These are phyloP conservation scores for Leptographium radiaticola DNA, from an alignment of 2,329 filamentous ascomycete species.

Conservation along the genomic window DNA sequence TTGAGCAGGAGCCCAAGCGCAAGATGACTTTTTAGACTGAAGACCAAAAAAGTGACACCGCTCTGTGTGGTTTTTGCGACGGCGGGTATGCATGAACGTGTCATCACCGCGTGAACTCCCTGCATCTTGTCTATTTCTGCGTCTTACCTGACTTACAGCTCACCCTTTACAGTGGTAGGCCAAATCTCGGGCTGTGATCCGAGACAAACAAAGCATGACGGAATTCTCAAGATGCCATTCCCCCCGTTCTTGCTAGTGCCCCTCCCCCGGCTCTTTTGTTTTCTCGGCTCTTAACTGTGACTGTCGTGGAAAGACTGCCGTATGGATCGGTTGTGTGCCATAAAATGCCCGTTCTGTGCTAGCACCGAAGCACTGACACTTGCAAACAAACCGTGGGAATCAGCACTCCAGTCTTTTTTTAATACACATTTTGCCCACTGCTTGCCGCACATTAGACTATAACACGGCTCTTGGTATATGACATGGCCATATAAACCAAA, in stretches of 20 bases:
- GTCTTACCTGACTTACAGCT: too few relatives aligned
- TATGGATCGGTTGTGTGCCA: background rate
- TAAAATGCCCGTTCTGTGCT: conserved; percentile 5
- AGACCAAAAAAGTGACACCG: background rate
- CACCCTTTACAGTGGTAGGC: too few relatives aligned
- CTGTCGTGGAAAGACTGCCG: background rate
- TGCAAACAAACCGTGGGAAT: conserved; percentile 3
- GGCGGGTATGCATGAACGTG: conserved; percentile 30
- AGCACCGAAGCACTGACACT: conserved; percentile 7
- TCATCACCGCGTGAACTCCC: conserved; percentile 21
- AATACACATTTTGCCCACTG: background rate
- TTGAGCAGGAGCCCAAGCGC: background rate
- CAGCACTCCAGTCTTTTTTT: conserved; percentile 1
- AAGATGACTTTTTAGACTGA: background rate
- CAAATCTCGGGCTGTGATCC: too few relatives aligned
- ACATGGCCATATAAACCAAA: background rate
- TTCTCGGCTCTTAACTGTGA: background rate
- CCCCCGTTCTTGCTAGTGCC: background rate
- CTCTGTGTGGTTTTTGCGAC: background rate
- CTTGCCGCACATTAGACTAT: conserved; percentile 1
- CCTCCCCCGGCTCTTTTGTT: background rate
- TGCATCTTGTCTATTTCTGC: too few relatives aligned
- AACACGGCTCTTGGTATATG: conserved; percentile 7
- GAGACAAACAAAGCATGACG: background rate
- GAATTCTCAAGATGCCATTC: background rate